Conservation (phyloP, 371 early-diverging fungal genomes). For the Blakeslea trispora region DNA sequence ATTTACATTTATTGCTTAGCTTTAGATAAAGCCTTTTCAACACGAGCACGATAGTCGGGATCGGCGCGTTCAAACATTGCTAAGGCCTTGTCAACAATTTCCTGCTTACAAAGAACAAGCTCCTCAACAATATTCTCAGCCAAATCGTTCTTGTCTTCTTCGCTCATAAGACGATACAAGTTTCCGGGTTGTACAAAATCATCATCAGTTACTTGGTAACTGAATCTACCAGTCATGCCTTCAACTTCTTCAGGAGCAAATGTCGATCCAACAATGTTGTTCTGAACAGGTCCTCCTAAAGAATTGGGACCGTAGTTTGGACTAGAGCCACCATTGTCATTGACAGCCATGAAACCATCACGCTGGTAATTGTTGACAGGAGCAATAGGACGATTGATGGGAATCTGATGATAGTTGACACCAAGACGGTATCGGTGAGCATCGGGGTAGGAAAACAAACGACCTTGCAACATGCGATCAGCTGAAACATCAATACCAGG, state of each 20-base stretch:
- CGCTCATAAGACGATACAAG: slow-evolving; percentile 63
- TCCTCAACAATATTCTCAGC: slow-evolving; percentile 68
- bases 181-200: slow-evolving; percentile 74
- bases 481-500: slow-evolving; percentile 75
- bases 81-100: slow-evolving; percentile 72
- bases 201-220: slow-evolving; percentile 58
- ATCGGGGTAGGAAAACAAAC: slow-evolving; percentile 82
- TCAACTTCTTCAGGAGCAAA: slow-evolving; percentile 41
- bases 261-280: slow-evolving; percentile 48
- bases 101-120: slow-evolving; percentile 62
- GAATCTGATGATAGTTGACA: slow-evolving; percentile 75
- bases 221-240: slow-evolving; percentile 63
- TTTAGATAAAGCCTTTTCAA: slow-evolving; percentile 52
- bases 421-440: slow-evolving; percentile 84
- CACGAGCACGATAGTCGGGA: slow-evolving; percentile 70
- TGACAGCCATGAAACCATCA: slow-evolving; percentile 54
- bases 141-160: slow-evolving; percentile 65
- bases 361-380: slow-evolving; percentile 64
- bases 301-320: slow-evolving; percentile 82
- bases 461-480: slow-evolving; percentile 81
- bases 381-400: slow-evolving; percentile 64
- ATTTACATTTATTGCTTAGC: neutral
- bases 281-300: slow-evolving; percentile 56
- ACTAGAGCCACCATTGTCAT: slow-evolving; percentile 63
- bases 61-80: slow-evolving; percentile 75